Base-by-base conservation (phyloP, 2,329 filamentous ascomycete genomes). In the Aureobasidium sp. region DNA sequence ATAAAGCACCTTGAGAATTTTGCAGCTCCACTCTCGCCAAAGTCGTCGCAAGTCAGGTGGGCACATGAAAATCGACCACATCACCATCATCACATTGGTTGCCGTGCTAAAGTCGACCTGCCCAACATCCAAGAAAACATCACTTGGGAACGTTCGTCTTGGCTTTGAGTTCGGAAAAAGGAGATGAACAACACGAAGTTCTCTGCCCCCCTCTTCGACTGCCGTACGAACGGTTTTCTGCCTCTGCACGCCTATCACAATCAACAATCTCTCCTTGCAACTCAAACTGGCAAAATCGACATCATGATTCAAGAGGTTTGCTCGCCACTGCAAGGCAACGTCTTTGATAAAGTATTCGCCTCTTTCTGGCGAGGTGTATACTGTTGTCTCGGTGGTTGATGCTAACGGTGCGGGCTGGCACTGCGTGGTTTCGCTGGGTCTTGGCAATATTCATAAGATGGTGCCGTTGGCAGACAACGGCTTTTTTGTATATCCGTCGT, bases 381-480 rank as follows among this genome's bases (percentile, higher is more conserved):
- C 29, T 44, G 53, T 57, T 57, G 55, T 59, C 55, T 48, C 41
- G 55, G 55, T 59, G 55, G 42, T 27, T 59, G 55, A 59, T 59
- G 25, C 22, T 20, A 59, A 59, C 42, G 42, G 42, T 48, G 42
- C 20, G 41, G 41, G 55, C 44, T 59, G 41, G 39, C 55, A 27
- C 42, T 37, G 53, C 31, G 41, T 59, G 55, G 39, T 59, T n/a
- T 48, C 55, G 41, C 53, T 47, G 36, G 27, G 31, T 31, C 55
- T 59, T 59, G 55, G 55, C 55, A 59, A 59, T 59, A 59, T 11
- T 59, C 15, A 47, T 37, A 45, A 59, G 39, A 59, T 59, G 55
- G 41, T 34, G 14, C 55, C 42, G 41, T 59, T 59, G 44, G 20
- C 55, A 34, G n/a, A 37, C 42, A 59, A 59, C 55, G 55, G 41